These are phyloP conservation scores for Metarhizium rileyi DNA, from an alignment of 2,329 filamentous ascomycete species.

Conservation along the genomic window DNA sequence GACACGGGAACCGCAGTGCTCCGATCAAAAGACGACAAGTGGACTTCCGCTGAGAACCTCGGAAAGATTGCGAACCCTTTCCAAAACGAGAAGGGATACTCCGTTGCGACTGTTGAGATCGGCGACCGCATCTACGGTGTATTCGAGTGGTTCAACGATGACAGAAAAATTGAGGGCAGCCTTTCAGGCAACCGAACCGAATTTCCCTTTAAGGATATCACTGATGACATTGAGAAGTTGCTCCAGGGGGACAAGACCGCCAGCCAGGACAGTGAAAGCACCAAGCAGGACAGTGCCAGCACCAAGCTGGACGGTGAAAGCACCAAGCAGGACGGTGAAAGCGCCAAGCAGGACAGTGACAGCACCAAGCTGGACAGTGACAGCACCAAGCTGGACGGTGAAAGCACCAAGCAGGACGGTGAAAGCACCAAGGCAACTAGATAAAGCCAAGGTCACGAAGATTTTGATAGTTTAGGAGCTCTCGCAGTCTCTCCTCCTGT, in stretches of 20 bases:
- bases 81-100: constrained; percentile 4
- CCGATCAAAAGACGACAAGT: constrained; percentile 21
- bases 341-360: no score
- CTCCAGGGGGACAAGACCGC: not conserved
- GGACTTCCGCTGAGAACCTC: constrained; percentile 25
- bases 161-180: not conserved
- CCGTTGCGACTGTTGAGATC: constrained; percentile 8
- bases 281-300: no score
- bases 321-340: no score
- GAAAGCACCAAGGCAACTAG: no score
- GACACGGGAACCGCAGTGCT: constrained; percentile 24
- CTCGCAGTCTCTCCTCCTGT: no score
- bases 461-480: no score
- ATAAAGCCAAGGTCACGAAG: no score
- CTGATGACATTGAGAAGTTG: not conserved
- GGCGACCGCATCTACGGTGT: not conserved
- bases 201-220: not conserved
- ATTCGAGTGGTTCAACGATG: not conserved
- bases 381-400: no score
- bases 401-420: no score
- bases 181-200: not conserved
- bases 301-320: no score
- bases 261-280: no score
- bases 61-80: constrained; percentile 19
- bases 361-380: no score